Conservation (phyloP, 2,329 filamentous ascomycete species). For the Apiospora arundinis region DNA sequence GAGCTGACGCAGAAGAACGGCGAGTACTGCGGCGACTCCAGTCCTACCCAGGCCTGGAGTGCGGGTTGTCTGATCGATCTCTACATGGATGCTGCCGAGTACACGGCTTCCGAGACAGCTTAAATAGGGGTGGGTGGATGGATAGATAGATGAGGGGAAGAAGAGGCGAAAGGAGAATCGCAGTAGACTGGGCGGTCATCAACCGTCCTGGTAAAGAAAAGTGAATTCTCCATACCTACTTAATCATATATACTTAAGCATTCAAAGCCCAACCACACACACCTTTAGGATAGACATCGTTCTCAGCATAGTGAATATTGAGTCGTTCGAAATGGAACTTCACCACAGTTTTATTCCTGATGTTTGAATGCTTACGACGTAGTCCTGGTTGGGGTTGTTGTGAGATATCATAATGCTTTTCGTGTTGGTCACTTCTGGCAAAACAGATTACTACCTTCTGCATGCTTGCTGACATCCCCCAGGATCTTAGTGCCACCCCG, state of each 20-base stretch:
- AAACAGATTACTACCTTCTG: background rate
- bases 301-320: background rate
- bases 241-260: background rate
- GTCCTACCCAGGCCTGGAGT: conserved; percentile 96
- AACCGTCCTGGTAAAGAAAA: background rate
- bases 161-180: background rate
- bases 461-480: background rate
- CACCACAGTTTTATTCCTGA: too few relatives aligned
- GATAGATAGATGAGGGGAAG: background rate
- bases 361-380: too few relatives aligned
- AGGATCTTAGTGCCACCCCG: background rate
- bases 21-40: conserved; percentile 84
- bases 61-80: conserved; percentile 93
- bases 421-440: background rate
- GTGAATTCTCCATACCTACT: conserved; percentile 2
- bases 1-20: conserved; percentile 94
- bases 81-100: conserved; percentile 84
- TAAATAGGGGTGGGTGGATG: background rate
- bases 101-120: conserved; percentile 26
- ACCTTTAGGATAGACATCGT: background rate
- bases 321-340: background rate
- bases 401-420: background rate
- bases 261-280: background rate
- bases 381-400: too few relatives aligned
- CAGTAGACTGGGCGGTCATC: background rate